Percentiles rank a stretch among this genome's conserved stretches.
phyloP scores from a whole-genome alignment of 768 basidiomycete genomes.

The Paxillus ammoniavirescens region DNA sequence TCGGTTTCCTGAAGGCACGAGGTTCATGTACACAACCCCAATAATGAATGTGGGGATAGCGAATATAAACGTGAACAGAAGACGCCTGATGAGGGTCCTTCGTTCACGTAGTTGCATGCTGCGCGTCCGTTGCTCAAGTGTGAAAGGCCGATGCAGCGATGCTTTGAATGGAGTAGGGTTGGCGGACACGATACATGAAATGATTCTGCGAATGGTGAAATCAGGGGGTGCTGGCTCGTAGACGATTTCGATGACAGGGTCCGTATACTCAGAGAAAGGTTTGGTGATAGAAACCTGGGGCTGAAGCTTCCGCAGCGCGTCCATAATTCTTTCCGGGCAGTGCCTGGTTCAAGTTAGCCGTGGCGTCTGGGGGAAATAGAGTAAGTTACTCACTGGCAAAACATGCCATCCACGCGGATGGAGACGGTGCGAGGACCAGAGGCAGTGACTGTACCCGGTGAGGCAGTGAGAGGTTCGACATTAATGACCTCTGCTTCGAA shows the following conservation, averaged over 20 bases:
- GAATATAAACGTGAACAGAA: constrained; percentile 55
- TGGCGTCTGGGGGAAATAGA: not conserved
- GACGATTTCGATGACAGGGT: constrained; percentile 47
- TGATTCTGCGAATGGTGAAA: constrained; percentile 66
- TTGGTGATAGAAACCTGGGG: constrained; percentile 39
- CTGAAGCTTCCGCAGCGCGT: constrained; percentile 36
- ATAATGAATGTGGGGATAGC: constrained; percentile 83
- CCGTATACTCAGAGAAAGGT: constrained; percentile 36
- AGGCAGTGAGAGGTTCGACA: constrained; percentile 27
- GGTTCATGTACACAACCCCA: constrained; percentile 71
- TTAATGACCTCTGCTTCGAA: constrained; percentile 42
- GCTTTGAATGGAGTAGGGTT: constrained; percentile 46
- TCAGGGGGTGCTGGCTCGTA: constrained; percentile 50
- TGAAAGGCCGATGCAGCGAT: constrained; percentile 47
- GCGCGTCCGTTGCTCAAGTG: constrained; percentile 59
- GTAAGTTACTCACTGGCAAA: constrained; percentile 48
- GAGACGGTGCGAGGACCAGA: constrained; percentile 41
- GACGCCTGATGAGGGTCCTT: constrained; percentile 47
- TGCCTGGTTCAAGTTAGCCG: constrained; percentile 34
- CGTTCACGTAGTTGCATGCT: constrained; percentile 61
- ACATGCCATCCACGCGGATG: constrained; percentile 65
- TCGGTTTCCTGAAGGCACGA: constrained; percentile 48
- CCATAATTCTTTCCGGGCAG: constrained; percentile 53
- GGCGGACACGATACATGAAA: constrained; percentile 41
- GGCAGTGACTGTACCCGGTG: not conserved